Evolutionary conservation across 805 yeast genomes (phyloP).

Genomic region (Isabelozyma rhagii): DNA sequence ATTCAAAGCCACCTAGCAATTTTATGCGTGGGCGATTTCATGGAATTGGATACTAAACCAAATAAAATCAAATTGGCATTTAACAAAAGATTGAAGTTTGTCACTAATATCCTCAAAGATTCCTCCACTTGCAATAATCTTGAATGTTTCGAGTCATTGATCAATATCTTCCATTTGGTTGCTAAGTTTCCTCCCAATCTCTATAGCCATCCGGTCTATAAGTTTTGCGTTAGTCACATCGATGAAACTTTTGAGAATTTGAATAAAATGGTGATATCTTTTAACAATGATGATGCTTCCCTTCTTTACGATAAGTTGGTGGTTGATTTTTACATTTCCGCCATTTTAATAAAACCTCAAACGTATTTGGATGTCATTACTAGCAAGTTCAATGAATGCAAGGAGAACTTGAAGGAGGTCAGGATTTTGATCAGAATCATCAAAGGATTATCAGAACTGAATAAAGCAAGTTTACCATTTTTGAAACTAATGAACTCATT

Average conservation of each 20-base stretch:
- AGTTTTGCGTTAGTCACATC: slow-evolving; percentile 25
- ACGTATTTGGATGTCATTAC: slow-evolving; percentile 23
- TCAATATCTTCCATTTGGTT: slow-evolving; percentile 33
- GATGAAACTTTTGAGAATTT: slow-evolving; percentile 29
- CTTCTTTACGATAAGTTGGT: slow-evolving; percentile 18
- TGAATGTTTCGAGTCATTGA: slow-evolving; percentile 33
- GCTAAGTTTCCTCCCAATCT: slow-evolving; percentile 21
- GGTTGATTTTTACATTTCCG: slow-evolving; percentile 31
- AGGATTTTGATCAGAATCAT: slow-evolving; percentile 25
- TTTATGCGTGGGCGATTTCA: slow-evolving; percentile 33
- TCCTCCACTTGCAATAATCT: slow-evolving; percentile 20
- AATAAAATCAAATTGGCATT: slow-evolving; percentile 29
- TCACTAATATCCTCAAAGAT: slow-evolving; percentile 26
- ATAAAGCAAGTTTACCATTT: slow-evolving; percentile 17
- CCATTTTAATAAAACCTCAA: slow-evolving; percentile 32
- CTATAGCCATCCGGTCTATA: slow-evolving; percentile 23
- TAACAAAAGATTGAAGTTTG: slow-evolving; percentile 34
- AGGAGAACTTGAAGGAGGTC: slow-evolving; percentile 22
- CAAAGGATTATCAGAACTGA: slow-evolving; percentile 25
- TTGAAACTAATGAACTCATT: slow-evolving; percentile 20
- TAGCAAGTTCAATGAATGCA: slow-evolving; percentile 16
- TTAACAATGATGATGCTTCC: slow-evolving; percentile 9
- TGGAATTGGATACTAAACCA: slow-evolving; percentile 25
- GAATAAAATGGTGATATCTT: slow-evolving; percentile 8
- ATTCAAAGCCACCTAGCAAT: slow-evolving; percentile 31